Percentiles rank a stretch among this genome's conserved stretches.
Conservation (phyloP, 495 filamentous ascomycete genomes). For the Xylaria castorea region DNA sequence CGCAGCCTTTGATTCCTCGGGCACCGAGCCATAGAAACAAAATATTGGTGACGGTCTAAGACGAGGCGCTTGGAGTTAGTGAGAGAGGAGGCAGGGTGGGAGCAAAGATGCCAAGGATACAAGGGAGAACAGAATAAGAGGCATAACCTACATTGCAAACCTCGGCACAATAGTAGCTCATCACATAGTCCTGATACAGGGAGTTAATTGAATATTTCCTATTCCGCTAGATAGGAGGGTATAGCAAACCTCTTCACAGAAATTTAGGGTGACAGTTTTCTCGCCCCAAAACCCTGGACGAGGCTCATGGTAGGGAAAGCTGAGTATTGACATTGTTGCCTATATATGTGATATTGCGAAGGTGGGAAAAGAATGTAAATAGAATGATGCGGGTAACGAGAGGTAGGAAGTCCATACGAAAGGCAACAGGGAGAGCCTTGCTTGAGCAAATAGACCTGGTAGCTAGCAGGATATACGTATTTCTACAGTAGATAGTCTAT, state of each 20-base stretch:
- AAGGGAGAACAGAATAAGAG: not conserved
- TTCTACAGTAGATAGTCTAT: constrained; percentile 2
- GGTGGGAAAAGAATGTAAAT: not conserved
- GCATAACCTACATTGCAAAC: constrained; percentile 45
- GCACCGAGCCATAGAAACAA: constrained; percentile 77
- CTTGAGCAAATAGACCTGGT: not conserved
- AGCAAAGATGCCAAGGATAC: not conserved
- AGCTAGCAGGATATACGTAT: constrained; percentile 1
- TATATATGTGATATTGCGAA: not conserved
- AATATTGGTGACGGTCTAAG: constrained; percentile 80
- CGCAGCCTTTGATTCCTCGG: constrained; percentile 74
- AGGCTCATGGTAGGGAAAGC: constrained; percentile 71
- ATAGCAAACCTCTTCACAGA: constrained; percentile 83
- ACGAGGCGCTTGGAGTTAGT: constrained; percentile 52
- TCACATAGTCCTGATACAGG: constrained; percentile 51
- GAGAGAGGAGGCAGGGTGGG: constrained; percentile 2
- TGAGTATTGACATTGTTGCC: constrained; percentile 25
- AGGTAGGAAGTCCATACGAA: not conserved
- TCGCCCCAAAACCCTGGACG: constrained; percentile 81
- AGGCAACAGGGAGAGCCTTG: constrained; percentile 19
- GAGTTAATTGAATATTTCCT: constrained; percentile 18
- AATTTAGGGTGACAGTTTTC: constrained; percentile 89
- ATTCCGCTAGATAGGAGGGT: not conserved
- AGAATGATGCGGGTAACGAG: not conserved
- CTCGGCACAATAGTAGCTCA: constrained; percentile 57